Conservation (phyloP, 331 rosid genomes). For the Erythrophleum ivorense region DNA sequence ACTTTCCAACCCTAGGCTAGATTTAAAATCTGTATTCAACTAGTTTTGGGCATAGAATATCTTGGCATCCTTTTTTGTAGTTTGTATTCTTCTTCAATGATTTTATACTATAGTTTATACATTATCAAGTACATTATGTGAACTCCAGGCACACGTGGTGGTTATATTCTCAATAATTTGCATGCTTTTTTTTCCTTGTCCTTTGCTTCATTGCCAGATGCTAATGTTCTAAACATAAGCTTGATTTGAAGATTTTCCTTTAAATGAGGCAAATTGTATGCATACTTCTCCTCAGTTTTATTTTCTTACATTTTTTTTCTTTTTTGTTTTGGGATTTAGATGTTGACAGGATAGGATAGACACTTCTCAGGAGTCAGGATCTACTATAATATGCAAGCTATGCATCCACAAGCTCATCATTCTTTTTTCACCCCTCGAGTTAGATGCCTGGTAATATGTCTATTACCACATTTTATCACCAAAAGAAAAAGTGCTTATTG, state of each 20-base stretch:
- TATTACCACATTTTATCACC: neutral
- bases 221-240: neutral
- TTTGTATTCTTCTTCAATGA: neutral
- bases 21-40: neutral
- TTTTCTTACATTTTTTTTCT: neutral
- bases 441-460: neutral
- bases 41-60: neutral
- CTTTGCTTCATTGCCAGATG: neutral
- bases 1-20: slow-evolving; percentile 16
- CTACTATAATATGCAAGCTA: too few relatives aligned
- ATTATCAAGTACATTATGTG: neutral
- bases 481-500: neutral
- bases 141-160: neutral
- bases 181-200: neutral
- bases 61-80: neutral
- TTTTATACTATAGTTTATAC: neutral
- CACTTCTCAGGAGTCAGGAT: neutral
- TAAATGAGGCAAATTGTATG: neutral
- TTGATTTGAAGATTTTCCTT: neutral
- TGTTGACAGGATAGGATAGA: neutral
- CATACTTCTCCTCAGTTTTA: neutral
- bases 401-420: too few relatives aligned
- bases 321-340: neutral
- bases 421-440: too few relatives aligned
- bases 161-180: neutral